Evolutionary conservation across 495 filamentous ascomycete genomes (phyloP), one percentile per base, ranked within the genome.

Genomic region (Xylaria flabelliformis): DNA sequence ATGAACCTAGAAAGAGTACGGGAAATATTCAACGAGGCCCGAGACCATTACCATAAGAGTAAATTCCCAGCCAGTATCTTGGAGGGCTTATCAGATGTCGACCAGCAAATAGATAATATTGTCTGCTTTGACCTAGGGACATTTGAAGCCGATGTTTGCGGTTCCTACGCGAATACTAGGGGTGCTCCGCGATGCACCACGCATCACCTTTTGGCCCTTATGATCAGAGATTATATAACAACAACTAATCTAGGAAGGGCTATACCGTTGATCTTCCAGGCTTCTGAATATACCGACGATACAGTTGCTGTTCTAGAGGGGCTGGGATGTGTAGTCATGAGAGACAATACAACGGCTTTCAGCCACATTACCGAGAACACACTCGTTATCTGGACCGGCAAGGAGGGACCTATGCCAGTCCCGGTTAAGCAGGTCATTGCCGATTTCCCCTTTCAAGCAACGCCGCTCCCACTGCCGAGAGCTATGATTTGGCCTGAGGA

Each of bases 331-430:
- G 5, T 9, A n/a, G 55, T 59, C 55, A 7, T 59, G 9, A 59
- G 55, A 36, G 29, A 59, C 17, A 59, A 34, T 36, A 59, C 55
- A 17, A 17, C 55, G 13, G 55, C 55, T 36, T 59, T 59, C 32
- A 15, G 29, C 10, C 29, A 59, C 32, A 59, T 59, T 8, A 59
- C 55, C 13, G 29, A 36, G 55, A 59, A 59, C 9, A 7, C 29
- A 5, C 55, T 59, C 26, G 29, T 59, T n/a, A 59, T 59, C 19
- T 59, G 55, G 55, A 17, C 32, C 8, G 55, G 55, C 55, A 59
- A 7, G 21, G 55, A 59, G 21, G 26, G 26, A 13, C 55, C 55
- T 4, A 59, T 59, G 55, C 15, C 55, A 15, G 29, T 36, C 55
- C 55, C 55, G 15, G 55, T 59, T 6, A 59, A 59, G 13, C 55